Base-by-base conservation (phyloP, 768 basidiomycete genomes). In the Mycena haematopus region DNA sequence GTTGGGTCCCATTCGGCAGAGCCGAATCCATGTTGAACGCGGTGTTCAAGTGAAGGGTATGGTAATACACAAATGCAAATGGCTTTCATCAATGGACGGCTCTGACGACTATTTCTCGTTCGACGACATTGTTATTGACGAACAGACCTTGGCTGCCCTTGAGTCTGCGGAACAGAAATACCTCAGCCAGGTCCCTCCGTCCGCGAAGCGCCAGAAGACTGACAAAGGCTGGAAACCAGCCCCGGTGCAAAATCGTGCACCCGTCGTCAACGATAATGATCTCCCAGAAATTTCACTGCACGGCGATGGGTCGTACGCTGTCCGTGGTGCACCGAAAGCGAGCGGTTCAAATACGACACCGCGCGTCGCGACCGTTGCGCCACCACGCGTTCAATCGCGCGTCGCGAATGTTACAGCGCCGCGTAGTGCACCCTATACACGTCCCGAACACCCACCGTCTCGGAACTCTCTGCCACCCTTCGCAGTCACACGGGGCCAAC, bases 201-300 rank as follows among this genome's bases (percentile, higher is more conserved):
- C 82, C 3, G 69, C 78, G 36, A 90, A 90, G 73, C 84, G 84
- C 29, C 82, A 82, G 70, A 88, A 81, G 74, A 85, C 83, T 31
- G 72, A 75, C 19, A 72, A 74, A 52, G 79, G 81, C 63, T 83
- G 82, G 80, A 75, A 68, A 51, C 74, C 78, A 25, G 76, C 73
- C 13, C 50, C 73, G 44, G 67, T 74, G n/a, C 51, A 25, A 47
- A 64, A 65, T 13, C 68, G 71, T 19, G 52, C 61, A 17, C 63
- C 71, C 40, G 65, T 74, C 25, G 49, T 69, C 52, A 77, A 80
- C 56, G 80, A 83, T 46, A 67, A 76, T 60, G 86, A 84, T 56
- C 74, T 88, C 22, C 89, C 89, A 35, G 88, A 90, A 62, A 82
- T 91, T 59, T 85, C 84, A 15, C 69, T 90, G n/a, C 77, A 78